phyloP scores from a whole-genome alignment of 2,329 filamentous ascomycete genomes.

The Fusarium nisikadoi region DNA sequence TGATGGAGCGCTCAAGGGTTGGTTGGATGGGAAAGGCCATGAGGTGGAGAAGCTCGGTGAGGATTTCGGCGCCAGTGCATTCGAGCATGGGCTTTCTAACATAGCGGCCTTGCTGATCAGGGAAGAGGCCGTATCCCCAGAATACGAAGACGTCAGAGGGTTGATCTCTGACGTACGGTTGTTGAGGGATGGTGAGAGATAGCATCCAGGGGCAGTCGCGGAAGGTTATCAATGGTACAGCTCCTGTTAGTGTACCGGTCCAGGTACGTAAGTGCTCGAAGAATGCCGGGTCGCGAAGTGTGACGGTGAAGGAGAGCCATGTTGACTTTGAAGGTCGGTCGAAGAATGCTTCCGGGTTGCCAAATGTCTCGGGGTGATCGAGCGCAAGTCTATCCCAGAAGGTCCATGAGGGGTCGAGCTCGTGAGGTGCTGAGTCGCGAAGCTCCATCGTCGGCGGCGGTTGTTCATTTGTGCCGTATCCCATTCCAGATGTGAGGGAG shows the following conservation, averaged over 20 bases:
- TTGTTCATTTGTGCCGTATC: constrained; percentile 38
- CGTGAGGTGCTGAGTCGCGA: constrained; percentile 42
- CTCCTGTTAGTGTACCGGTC: constrained; percentile 38
- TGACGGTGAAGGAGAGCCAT: constrained; percentile 43
- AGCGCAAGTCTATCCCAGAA: constrained; percentile 43
- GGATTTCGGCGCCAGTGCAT: constrained; percentile 42
- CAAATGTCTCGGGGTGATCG: constrained; percentile 35
- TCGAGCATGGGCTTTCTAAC: constrained; percentile 43
- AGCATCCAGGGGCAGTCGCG: constrained; percentile 44
- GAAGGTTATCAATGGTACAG: constrained; percentile 42
- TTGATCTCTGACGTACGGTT: constrained; percentile 41
- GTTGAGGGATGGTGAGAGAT: constrained; percentile 39
- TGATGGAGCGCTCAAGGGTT: constrained; percentile 39
- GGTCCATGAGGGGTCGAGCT: constrained; percentile 38
- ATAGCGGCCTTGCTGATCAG: constrained; percentile 39
- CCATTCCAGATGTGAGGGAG: constrained; percentile 43
- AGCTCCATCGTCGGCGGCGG: constrained; percentile 43
- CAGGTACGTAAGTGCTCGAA: constrained; percentile 38
- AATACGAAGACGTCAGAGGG: constrained; percentile 40
- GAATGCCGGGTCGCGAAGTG: constrained; percentile 36
- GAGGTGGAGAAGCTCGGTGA: constrained; percentile 39
- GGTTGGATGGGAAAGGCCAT: constrained; percentile 42
- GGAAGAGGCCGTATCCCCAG: constrained; percentile 44
- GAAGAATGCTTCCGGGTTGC: constrained; percentile 43
- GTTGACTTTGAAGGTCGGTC: constrained; percentile 44